Base-by-base conservation (phyloP, 345 rosid genomes). In the Firmiana major region DNA sequence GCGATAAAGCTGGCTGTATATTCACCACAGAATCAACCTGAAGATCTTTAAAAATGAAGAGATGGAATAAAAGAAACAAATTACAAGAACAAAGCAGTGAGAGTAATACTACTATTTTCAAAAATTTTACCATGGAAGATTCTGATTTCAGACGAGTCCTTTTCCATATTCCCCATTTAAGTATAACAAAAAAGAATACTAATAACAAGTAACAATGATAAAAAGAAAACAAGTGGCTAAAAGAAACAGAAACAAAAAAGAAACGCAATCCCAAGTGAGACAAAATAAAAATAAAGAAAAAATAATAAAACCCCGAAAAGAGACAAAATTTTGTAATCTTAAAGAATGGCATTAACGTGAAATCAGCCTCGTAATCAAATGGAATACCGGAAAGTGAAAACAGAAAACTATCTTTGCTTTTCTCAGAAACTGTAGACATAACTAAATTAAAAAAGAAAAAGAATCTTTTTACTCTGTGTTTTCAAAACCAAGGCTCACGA, bases 301-400 rank as follows among this genome's bases (percentile, higher is more conserved):
- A 28, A 4, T 1, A 21, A 6, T 0, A 9, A 31, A 31, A 31
- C 1, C 34, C 2, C 11, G 36, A 5, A 43, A 68, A 69, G 11
- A 24, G 64, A 78, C 63, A 71, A 46, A 71, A 22, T 75, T 71
- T 76, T 48, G 75, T 31, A 73, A 75, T 75, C 43, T 55, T 38
- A 76, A 53, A 76, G 49, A 34, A 64, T 34, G 36, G 0, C 53
- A 51, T 49, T 49, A 16, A 70, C 17, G 45, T 54, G n/a, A 31
- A 53, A 31, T 31, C 17, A 13, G 34, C 34, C 34, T 31, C 34
- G 3, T 10, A 71, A 3, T 26, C 9, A 24, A 6, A 72, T 31
- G 24, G 46, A 73, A 48, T 34, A 55, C n/a, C 17, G 58, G n/a
- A 31, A 31, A 0, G 34, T 31, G 34, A 1, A 13, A 49, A 26